Conservation (phyloP, 768 basidiomycete species). For the Trametes cingulata region DNA sequence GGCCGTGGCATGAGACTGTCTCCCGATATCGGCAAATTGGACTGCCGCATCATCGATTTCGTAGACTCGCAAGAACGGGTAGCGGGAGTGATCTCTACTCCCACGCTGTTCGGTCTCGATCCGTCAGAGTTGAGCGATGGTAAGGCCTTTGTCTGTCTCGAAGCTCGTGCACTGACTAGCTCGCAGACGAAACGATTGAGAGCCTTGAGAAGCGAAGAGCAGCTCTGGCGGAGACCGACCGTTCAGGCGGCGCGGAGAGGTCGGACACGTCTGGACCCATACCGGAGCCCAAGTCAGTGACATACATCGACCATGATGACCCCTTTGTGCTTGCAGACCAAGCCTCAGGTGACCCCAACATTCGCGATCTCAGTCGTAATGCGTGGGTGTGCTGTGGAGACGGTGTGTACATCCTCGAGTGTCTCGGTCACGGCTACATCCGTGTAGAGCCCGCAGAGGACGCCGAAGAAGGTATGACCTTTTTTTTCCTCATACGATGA, state of each 20-base stretch:
- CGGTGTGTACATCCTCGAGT: constrained; percentile 71
- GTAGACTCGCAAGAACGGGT: constrained; percentile 75
- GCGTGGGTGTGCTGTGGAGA: constrained; percentile 84
- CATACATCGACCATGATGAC: constrained; percentile 75
- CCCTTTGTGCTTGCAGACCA: constrained; percentile 61
- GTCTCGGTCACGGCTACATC: constrained; percentile 68
- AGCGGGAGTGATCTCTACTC: constrained; percentile 71
- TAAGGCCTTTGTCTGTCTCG: constrained; percentile 28
- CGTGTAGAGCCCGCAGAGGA: constrained; percentile 52
- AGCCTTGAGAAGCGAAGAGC: constrained; percentile 46
- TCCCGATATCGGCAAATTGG: constrained; percentile 72
- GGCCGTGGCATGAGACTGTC: constrained; percentile 91
- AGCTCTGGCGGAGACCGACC: constrained; percentile 16
- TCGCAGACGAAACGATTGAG: constrained; percentile 52
- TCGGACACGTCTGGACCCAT: constrained; percentile 25
- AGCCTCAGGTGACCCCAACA: constrained; percentile 54
- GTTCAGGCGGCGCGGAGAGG: not conserved
- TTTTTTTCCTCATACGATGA: not conserved
- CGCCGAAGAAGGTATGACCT: constrained; percentile 34
- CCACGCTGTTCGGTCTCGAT: constrained; percentile 84
- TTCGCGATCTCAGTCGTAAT: constrained; percentile 52
- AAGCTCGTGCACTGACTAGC: not conserved
- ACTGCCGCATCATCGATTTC: constrained; percentile 91
- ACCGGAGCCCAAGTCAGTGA: constrained; percentile 61
- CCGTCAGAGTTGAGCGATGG: constrained; percentile 70